Conservation (phyloP, 1,284 basidiomycete species). For the Ceratobasidium sp. region DNA sequence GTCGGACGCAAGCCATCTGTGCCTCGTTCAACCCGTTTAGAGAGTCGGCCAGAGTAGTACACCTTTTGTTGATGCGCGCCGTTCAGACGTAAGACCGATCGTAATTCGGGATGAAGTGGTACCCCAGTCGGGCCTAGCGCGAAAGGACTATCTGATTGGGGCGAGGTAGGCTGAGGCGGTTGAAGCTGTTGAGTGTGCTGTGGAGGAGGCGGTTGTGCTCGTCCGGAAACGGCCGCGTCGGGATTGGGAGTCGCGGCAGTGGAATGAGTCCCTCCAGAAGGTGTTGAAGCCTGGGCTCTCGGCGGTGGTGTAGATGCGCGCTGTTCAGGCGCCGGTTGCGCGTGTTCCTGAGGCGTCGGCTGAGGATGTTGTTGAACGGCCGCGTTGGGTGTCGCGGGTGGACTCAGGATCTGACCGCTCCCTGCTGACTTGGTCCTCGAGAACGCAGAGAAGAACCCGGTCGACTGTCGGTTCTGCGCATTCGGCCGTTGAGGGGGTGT, state of each 20-base stretch:
- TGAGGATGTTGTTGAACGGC: background rate
- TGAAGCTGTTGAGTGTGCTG: too few relatives aligned
- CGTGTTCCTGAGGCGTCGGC: background rate
- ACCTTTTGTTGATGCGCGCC: constrained; percentile 78
- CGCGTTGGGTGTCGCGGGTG: constrained; percentile 20
- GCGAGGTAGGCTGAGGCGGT: background rate
- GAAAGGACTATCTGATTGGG: constrained; percentile 6
- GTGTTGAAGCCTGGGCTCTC: constrained; percentile 16
- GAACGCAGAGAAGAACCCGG: constrained; percentile 40
- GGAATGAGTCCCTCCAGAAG: constrained; percentile 3
- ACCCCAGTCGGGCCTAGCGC: constrained; percentile 38
- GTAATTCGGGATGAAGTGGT: constrained; percentile 76
- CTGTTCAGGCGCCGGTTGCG: background rate
- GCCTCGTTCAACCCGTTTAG: constrained; percentile 75
- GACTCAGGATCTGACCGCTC: constrained; percentile 26
- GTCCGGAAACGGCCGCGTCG: constrained; percentile 13
- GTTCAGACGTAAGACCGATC: constrained; percentile 74
- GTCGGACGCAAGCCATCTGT: constrained; percentile 77
- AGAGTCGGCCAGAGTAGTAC: constrained; percentile 83
- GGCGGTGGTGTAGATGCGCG: background rate
- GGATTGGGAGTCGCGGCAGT: constrained; percentile 23
- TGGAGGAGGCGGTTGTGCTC: background rate
- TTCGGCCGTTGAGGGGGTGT: background rate
- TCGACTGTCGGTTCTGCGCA: constrained; percentile 37
- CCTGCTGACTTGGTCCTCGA: constrained; percentile 36